These are phyloP conservation scores for Thozetella sp. DNA, from an alignment of 495 filamentous ascomycete genomes.

Conservation along the genomic window DNA sequence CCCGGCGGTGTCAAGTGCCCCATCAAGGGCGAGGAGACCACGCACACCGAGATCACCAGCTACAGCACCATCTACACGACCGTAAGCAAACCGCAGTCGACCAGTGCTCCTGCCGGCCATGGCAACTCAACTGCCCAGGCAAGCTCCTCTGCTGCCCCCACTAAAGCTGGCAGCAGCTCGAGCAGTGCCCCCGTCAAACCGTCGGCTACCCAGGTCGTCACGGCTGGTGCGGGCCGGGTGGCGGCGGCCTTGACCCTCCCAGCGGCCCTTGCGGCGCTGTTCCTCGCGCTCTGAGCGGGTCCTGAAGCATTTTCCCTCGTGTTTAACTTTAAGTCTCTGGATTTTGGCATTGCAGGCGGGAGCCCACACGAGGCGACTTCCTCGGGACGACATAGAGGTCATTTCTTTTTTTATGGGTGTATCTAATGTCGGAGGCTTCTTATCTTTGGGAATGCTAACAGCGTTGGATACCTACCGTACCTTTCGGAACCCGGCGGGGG, in stretches of 20 bases:
- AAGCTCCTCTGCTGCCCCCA: background rate
- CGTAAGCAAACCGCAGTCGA: background rate
- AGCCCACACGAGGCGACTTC: background rate
- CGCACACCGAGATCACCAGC: background rate
- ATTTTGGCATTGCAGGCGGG: background rate
- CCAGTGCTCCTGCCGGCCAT: background rate
- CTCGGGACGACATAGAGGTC: background rate
- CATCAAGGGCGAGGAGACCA: background rate
- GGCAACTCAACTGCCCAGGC: background rate
- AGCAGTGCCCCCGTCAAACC: background rate
- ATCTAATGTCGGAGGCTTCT: background rate
- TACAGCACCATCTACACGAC: background rate
- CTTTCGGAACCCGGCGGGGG: background rate
- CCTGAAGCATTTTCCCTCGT: background rate
- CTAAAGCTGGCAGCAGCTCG: background rate
- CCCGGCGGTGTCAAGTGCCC: constrained; percentile 3
- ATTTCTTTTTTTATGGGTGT: background rate
- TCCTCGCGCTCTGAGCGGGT: background rate
- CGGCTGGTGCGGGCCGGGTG: background rate
- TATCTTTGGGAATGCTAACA: background rate
- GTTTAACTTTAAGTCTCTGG: background rate
- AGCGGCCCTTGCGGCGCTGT: background rate
- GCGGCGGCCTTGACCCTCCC: background rate
- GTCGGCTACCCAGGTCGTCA: background rate
- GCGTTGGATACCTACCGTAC: background rate